phyloP scores from a whole-genome alignment of 805 yeast genomes.

The Debaryomyces tyrocola region DNA sequence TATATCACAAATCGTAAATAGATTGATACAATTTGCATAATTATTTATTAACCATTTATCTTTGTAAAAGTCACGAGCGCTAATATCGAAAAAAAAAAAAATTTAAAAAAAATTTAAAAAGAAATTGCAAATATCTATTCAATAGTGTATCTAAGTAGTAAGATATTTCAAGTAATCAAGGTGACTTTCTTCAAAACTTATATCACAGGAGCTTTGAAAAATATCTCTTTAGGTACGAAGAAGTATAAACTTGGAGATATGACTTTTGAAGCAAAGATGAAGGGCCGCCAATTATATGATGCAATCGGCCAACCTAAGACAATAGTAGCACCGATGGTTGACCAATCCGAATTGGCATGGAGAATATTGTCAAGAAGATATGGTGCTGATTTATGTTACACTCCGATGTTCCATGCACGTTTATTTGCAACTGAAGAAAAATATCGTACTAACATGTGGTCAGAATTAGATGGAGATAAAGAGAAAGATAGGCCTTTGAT shows the following conservation, averaged over 20 bases:
- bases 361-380: constrained; percentile 78
- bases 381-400: constrained; percentile 92
- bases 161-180: neutral
- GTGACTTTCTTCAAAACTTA: neutral
- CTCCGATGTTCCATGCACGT: constrained; percentile 96
- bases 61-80: neutral
- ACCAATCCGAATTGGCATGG: constrained; percentile 96
- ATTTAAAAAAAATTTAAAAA: neutral
- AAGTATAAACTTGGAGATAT: neutral
- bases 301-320: constrained; percentile 73
- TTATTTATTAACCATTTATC: neutral
- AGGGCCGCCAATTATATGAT: constrained; percentile 71
- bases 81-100: neutral
- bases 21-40: neutral
- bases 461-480: constrained; percentile 68
- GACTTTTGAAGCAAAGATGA: constrained; percentile 19
- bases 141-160: too few relatives aligned
- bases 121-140: neutral
- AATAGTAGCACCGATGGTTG: constrained; percentile 98
- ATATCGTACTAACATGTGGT: constrained; percentile 76
- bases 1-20: constrained; percentile 8
- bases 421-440: constrained; percentile 82
- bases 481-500: constrained; percentile 78
- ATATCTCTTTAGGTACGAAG: neutral
- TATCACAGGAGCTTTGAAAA: neutral